Conservation (phyloP, 441 rosid genomes). For the Omphalea diandra region DNA sequence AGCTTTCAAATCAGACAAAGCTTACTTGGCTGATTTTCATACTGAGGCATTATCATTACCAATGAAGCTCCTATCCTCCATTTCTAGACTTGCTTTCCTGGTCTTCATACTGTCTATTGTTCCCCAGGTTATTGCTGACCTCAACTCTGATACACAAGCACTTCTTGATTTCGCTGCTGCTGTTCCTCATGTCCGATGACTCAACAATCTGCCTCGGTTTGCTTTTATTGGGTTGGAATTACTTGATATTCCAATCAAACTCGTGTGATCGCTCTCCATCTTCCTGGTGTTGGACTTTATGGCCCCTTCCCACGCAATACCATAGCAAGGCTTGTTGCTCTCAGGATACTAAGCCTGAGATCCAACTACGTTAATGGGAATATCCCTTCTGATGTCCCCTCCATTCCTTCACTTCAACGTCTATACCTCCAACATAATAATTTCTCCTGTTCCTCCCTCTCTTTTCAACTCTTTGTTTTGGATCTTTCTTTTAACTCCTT, state of each 20-base stretch:
- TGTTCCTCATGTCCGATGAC: conserved; percentile 53
- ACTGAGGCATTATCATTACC: conserved; percentile 1
- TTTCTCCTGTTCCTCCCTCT: conserved; percentile 45
- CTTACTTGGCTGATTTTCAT: conserved; percentile 4
- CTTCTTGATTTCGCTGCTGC: conserved; percentile 56
- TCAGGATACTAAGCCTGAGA: conserved; percentile 75
- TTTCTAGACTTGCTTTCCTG: conserved; percentile 24
- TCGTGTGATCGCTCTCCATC: conserved; percentile 52
- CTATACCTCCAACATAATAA: conserved; percentile 63
- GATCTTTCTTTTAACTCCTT: conserved; percentile 75
- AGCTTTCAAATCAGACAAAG: conserved; percentile 14
- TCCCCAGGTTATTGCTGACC: conserved; percentile 47
- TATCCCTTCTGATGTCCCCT: conserved; percentile 70
- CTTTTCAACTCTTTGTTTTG: conserved; percentile 42
- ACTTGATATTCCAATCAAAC: conserved; percentile 51
- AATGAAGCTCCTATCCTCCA: conserved; percentile 36
- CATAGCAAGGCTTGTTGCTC: conserved; percentile 53
- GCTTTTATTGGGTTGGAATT: conserved; percentile 80
- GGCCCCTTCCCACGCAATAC: conserved; percentile 70
- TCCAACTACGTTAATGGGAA: conserved; percentile 62
- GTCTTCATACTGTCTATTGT: conserved; percentile 25
- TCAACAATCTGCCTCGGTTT: conserved; percentile 58
- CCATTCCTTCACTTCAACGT: conserved; percentile 53
- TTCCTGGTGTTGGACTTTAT: conserved; percentile 71
- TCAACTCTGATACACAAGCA: conserved; percentile 61